Conservation (phyloP, 352 stramenopile species). For the Globisporangium mamillatum region DNA sequence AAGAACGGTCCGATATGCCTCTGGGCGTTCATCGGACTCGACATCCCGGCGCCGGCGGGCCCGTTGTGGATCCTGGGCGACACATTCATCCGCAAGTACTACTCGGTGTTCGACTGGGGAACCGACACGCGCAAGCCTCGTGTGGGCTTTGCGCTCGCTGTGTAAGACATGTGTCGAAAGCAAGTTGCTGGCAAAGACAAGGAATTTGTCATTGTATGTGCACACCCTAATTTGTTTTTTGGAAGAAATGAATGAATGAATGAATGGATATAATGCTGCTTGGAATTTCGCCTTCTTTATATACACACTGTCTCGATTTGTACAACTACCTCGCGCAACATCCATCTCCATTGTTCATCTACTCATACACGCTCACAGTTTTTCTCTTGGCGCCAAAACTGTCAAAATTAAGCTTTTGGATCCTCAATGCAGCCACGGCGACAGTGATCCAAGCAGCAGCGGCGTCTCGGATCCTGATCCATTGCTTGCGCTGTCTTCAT, state of each 20-base stretch:
- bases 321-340: conserved; percentile 5
- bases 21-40: conserved; percentile 16
- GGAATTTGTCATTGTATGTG: neutral
- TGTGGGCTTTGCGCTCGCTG: conserved; percentile 69
- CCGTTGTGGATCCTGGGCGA: conserved; percentile 66
- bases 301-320: conserved; percentile 4
- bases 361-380: neutral
- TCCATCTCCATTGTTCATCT: neutral
- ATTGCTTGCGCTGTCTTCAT: conserved; percentile 12
- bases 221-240: conserved; percentile 1
- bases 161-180: conserved; percentile 19
- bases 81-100: conserved; percentile 93
- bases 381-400: conserved; percentile 5
- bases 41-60: conserved; percentile 9
- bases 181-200: neutral
- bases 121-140: conserved; percentile 48
- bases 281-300: neutral
- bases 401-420: conserved; percentile 10
- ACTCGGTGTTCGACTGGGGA: conserved; percentile 89
- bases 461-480: neutral
- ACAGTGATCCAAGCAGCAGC: conserved; percentile 45
- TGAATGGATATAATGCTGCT: neutral
- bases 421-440: conserved; percentile 54
- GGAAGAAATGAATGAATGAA: neutral
- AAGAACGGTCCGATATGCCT: conserved; percentile 33